Evolutionary conservation across 208 protist species (phyloP), one percentile per base, ranked within the genome.

Genomic region (Naegleria lovaniensis): DNA sequence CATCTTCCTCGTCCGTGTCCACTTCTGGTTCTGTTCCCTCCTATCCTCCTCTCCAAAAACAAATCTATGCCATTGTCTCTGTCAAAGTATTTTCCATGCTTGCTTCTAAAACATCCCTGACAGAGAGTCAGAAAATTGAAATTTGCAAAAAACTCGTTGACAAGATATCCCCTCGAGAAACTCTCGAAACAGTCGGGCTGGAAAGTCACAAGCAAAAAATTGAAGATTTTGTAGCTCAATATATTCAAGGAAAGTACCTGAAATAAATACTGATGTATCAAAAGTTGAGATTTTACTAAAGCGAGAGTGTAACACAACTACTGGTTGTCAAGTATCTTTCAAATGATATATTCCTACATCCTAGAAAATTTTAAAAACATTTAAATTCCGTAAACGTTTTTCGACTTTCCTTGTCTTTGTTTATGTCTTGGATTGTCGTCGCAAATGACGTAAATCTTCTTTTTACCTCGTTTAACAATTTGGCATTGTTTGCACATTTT

Each of bases 331-430:
- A 48, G 7, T 48, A 48, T 48, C 43, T 48, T 48, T 48, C 43
- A 48, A 48, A 48, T 48, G 43, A 48, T 48, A 48, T 48, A 48
- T 48, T 48, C 43, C 11, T 67, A 3, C 13, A 67, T 67, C 55
- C 55, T 67, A 67, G 55, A 67, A 67, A 22, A 29, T 29, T 29
- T 67, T 22, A 15, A 67, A 67, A 79, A 36, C 9, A 6, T 79
- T 79, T 79, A 79, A n/a, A 79, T 79, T 79, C 67, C 67, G 25
- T 79, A 79, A 79, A 79, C 67, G 29, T 79, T n/a, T 9, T 79
- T 79, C 2, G 67, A 79, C 19, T n/a, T 19, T 43, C 83, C 83
- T 86, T 86, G 83, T 51, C 83, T 41, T 86, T 86, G 83, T 48
- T 86, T 86, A 11, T 86, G 83, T 86, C 33, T 86, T 51, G 38